Conservation (phyloP, 2,329 filamentous ascomycete species). For the Hymenoscyphus infarciens region DNA sequence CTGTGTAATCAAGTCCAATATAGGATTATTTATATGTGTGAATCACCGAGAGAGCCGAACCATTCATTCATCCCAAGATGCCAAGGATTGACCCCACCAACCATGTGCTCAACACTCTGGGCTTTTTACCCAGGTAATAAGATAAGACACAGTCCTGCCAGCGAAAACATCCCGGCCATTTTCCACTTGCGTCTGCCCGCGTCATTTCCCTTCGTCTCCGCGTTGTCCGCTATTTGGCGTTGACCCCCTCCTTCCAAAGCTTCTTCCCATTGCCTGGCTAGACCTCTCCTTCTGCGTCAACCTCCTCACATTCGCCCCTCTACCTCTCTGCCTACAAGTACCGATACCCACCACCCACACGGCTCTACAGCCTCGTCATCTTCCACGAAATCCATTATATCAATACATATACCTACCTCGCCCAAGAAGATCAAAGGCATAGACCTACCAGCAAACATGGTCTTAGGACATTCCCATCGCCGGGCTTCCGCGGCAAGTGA, state of each 20-base stretch:
- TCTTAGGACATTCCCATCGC: conserved; percentile 44
- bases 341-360: not conserved
- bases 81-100: not conserved
- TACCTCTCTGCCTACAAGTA: not conserved
- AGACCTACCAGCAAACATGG: conserved; percentile 23
- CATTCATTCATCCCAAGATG: not conserved
- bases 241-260: not conserved
- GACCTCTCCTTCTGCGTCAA: too few relatives aligned
- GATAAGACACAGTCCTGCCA: too few relatives aligned
- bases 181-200: not conserved
- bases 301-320: not conserved
- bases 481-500: conserved; percentile 44
- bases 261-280: not conserved
- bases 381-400: not conserved
- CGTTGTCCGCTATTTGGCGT: not conserved
- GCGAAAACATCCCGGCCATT: not conserved
- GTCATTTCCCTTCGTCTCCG: not conserved
- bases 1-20: not conserved
- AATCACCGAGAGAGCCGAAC: not conserved
- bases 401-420: not conserved
- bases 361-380: conserved; percentile 4
- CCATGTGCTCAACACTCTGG: conserved; percentile 1
- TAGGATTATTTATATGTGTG: not conserved
- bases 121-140: not conserved
- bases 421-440: not conserved